A percentile compares a stretch with the other conserved stretches of the same genome.
These are phyloP conservation scores for Chaetoceros tenuissimus DNA, from an alignment of 108 stramenopile genomes.

Conservation along the genomic window DNA sequence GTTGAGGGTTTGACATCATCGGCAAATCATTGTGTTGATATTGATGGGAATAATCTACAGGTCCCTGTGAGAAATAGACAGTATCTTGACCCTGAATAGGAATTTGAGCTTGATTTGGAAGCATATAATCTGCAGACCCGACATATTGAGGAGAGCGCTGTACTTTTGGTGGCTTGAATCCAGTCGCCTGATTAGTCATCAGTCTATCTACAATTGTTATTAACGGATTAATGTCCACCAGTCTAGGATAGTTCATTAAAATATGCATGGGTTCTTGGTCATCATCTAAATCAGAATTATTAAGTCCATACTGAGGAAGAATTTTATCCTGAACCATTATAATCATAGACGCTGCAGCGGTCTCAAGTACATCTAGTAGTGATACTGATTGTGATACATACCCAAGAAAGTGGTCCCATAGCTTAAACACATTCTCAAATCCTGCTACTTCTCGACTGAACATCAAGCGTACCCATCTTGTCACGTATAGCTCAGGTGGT, in stretches of 20 bases:
- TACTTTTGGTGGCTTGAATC: not conserved
- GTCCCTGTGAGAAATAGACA: no score
- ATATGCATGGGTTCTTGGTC: slow-evolving; percentile 28
- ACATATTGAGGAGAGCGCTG: no score
- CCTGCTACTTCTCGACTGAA: slow-evolving; percentile 58
- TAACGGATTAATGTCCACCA: slow-evolving; percentile 34
- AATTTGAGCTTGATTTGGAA: no score
- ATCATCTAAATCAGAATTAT: slow-evolving; percentile 30
- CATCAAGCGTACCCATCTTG: slow-evolving; percentile 70
- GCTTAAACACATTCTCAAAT: slow-evolving; percentile 21
- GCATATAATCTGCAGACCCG: no score
- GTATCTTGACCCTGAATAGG: no score
- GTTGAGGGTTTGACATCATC: no score
- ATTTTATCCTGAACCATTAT: slow-evolving; percentile 39
- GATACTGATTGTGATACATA: slow-evolving; percentile 18
- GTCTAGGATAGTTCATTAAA: slow-evolving; percentile 63
- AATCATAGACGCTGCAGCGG: slow-evolving; percentile 55
- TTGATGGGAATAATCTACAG: no score
- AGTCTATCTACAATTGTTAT: not conserved
- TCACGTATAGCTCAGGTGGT: slow-evolving; percentile 51
- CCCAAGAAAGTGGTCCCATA: slow-evolving; percentile 37
- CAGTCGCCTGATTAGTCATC: not conserved
- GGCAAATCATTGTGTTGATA: no score
- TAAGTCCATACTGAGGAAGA: slow-evolving; percentile 19
- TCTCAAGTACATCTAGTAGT: slow-evolving; percentile 53